Evolutionary conservation across 2,329 filamentous ascomycete genomes (phyloP), one percentile per base, ranked within the genome.

Genomic region (Paraphaeosphaeria minitans): DNA sequence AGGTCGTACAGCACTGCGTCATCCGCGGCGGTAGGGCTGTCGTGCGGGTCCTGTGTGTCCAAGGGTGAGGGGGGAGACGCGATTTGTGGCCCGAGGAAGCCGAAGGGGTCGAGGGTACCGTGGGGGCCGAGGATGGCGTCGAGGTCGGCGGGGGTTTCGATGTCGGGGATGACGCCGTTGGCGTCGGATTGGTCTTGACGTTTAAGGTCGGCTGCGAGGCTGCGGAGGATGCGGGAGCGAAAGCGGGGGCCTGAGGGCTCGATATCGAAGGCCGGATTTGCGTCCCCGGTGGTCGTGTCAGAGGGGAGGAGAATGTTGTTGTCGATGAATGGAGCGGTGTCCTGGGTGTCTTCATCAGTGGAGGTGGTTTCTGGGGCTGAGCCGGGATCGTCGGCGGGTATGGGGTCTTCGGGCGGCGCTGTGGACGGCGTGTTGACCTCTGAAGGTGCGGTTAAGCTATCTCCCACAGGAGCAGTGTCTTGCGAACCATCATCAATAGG

Each of bases 121-220:
- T 53, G 42, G 29, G 45, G 45, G 9, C 55, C 55, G 39, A 57
- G 49, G 43, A 57, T 53, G 41, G 39, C 43, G 42, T 52, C 33
- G 50, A 52, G 49, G 39, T 53, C 41, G 33, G 48, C 24, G 24
- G 45, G 49, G 19, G 22, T 14, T 22, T 45, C 35, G 16, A 29
- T 27, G 41, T 53, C 51, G 27, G 39, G 24, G 31, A 53, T 53
- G 33, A 45, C 37, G 29, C 51, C 51, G 19, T 53, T 52, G 22
- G 48, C 19, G 33, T 47, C 45, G 4, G 7, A 27, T 46, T 53
- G 41, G 16, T 16, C 39, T 46, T 53, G 41, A 22, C 41, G 41
- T 24, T 45, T 45, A 19, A 2, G 13, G 29, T 3, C 6, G 7
- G 27, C n/a, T n/a, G n/a, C n/a, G 24, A 33, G 19, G 14, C 35